Base-by-base conservation (phyloP, 169 alveolate species). In the Cryptosporidium sp. region DNA sequence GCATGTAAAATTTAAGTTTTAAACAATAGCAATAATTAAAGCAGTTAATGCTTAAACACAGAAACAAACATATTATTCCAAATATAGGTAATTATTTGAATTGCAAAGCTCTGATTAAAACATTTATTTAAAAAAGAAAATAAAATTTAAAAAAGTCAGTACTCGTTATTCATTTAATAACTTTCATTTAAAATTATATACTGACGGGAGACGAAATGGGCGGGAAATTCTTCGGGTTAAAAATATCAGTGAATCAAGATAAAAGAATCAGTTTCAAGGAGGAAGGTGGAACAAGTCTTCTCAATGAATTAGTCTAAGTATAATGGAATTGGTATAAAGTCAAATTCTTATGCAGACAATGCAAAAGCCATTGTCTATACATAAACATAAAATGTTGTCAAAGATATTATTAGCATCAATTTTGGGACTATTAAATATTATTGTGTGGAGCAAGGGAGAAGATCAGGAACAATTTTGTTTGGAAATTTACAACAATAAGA, bases 381-480 rank as follows among this genome's bases (percentile, higher is more conserved):
- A 12, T 26, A 67, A 21, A 16, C 35, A 67, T 23, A 21, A 39
- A n/a, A 67, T 18, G 5, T 16, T 45, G 41, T 4, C 18, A 16
- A 58, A 6, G 26, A 0, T 73, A 1, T n/a, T 55, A 21, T 18
- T 55, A 5, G 9, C 55, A 59, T 14, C 23, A 29, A 6, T 37
- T 18, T 33, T 52, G 33, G 61, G 16, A 12, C 5, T 65, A 33
- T 33, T 37, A 14, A 65, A 37, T 37, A 6, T 65, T n/a, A 65
- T 31, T 65, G 71, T 65, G 71, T 65, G 71, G 9, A 35, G 16
- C 26, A 39, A 55, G 5, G 86, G 29, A 62, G 68, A 73, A 8
- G 84, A 45, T 1, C 84, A 43, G 5, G 62, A 69, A 29, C 43
- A n/a, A 9, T 73, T 31, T 73, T 73, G 86, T 39, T 73, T 73